A percentile compares a stretch with the other conserved stretches of the same genome.
Evolutionary conservation across 129 eudicot species (phyloP).

Genomic region (Saussurea involucrata): DNA sequence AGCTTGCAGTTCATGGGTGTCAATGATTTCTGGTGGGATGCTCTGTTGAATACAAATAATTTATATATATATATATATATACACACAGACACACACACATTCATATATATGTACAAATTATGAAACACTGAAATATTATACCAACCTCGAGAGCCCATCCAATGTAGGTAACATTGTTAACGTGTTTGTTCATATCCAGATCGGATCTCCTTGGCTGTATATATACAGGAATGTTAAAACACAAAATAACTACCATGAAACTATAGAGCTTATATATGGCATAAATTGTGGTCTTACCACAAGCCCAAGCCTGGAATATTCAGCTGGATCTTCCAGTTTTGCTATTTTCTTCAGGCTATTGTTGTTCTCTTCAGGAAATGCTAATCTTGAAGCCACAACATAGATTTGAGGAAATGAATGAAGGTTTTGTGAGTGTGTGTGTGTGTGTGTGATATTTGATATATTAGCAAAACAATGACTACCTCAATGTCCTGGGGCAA

Average conservation of each 20-base stretch:
- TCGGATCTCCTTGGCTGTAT: constrained; percentile 83
- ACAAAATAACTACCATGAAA: background rate
- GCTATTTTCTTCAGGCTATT: constrained; percentile 63
- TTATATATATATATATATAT: background rate
- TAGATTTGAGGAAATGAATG: background rate
- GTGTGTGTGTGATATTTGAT: background rate
- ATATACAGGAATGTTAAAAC: background rate
- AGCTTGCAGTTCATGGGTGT: constrained; percentile 70
- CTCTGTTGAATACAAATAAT: constrained; percentile 39
- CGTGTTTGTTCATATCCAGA: constrained; percentile 87
- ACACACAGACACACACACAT: too few species aligned
- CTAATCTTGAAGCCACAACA: constrained; percentile 39
- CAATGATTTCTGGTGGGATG: constrained; percentile 70
- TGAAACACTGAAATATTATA: background rate
- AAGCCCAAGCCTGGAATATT: constrained; percentile 52
- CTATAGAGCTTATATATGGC: background rate
- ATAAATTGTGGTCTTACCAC: constrained; percentile 47
- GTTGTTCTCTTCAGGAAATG: constrained; percentile 76
- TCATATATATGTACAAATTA: background rate
- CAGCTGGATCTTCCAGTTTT: constrained; percentile 74
- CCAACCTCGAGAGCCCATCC: constrained; percentile 87
- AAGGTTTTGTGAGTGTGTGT: background rate
- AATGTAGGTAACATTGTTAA: constrained; percentile 81
- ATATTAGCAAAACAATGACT: background rate
- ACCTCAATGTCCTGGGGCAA: constrained; percentile 68